These are phyloP conservation scores for Cylindrotheca fusiformis DNA, from an alignment of 108 stramenopile species.

Conservation along the genomic window DNA sequence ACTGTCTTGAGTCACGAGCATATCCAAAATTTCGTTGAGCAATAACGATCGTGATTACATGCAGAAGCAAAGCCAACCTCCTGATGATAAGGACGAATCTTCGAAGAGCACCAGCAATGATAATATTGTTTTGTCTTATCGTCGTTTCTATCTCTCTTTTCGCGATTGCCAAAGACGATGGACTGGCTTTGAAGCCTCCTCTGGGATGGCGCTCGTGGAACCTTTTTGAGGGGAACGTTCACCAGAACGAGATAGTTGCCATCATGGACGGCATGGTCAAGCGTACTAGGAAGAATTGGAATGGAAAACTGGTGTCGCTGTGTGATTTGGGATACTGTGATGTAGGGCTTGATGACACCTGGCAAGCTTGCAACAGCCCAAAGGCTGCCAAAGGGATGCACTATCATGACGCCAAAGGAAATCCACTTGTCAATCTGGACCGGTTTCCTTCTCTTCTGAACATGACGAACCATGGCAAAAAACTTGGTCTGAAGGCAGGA, in stretches of 20 bases:
- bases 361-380: conserved; percentile 31
- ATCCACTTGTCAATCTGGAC: conserved; percentile 32
- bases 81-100: too few species aligned
- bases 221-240: conserved; percentile 16
- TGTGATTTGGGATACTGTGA: conserved; percentile 45
- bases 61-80: too few species aligned
- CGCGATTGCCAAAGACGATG: conserved; percentile 27
- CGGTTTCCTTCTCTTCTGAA: conserved; percentile 31
- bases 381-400: conserved; percentile 10
- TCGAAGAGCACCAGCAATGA: too few species aligned
- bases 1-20: too few species aligned
- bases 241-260: conserved; percentile 18
- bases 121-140: too few species aligned
- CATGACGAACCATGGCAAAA: conserved; percentile 39
- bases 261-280: conserved; percentile 38
- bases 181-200: conserved; percentile 30
- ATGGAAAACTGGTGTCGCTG: conserved; percentile 18
- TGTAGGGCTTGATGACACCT: conserved; percentile 50
- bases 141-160: too few species aligned
- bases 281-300: conserved; percentile 12
- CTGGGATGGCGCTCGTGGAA: conserved; percentile 41
- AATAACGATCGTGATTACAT: too few species aligned
- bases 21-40: too few species aligned
- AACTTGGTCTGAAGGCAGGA: conserved; percentile 41
- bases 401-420: conserved; percentile 37